Percentiles rank a stretch among this genome's conserved stretches.
Conservation (phyloP, 2,329 filamentous ascomycete species). For the Cryphonectria radicalis region DNA sequence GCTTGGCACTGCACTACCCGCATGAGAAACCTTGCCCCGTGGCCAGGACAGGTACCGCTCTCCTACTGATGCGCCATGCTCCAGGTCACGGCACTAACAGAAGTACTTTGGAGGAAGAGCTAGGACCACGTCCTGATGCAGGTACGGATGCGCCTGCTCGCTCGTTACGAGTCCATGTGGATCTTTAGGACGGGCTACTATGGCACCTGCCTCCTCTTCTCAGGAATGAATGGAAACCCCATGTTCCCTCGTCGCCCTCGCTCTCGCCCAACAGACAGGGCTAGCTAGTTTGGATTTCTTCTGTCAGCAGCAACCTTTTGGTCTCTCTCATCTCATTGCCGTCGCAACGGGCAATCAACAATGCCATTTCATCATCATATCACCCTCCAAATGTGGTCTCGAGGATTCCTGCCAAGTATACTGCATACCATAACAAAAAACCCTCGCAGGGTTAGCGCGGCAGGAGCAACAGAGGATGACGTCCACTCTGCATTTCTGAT, state of each 20-base stretch:
- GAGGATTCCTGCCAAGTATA: not conserved
- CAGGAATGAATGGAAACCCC: slow-evolving; percentile 2
- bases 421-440: too few relatives aligned
- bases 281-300: too few relatives aligned
- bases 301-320: not conserved
- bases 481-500: slow-evolving; percentile 15
- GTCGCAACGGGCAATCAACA: not conserved
- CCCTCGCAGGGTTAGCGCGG: not conserved
- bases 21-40: not conserved
- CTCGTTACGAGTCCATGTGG: not conserved
- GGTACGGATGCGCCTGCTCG: slow-evolving; percentile 18
- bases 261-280: not conserved
- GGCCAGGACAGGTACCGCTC: not conserved
- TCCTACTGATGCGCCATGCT: not conserved
- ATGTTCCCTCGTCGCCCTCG: not conserved
- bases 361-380: not conserved
- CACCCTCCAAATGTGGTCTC: not conserved
- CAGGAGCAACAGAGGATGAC: slow-evolving; percentile 5
- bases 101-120: not conserved
- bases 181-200: not conserved
- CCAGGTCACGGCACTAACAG: slow-evolving; percentile 3
- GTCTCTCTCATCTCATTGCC: not conserved
- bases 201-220: not conserved
- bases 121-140: slow-evolving; percentile 19
- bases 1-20: slow-evolving; percentile 14